These are phyloP conservation scores for Phoenix roebelenii DNA, from an alignment of 176 grass and related monocot genomes.

Conservation along the genomic window DNA sequence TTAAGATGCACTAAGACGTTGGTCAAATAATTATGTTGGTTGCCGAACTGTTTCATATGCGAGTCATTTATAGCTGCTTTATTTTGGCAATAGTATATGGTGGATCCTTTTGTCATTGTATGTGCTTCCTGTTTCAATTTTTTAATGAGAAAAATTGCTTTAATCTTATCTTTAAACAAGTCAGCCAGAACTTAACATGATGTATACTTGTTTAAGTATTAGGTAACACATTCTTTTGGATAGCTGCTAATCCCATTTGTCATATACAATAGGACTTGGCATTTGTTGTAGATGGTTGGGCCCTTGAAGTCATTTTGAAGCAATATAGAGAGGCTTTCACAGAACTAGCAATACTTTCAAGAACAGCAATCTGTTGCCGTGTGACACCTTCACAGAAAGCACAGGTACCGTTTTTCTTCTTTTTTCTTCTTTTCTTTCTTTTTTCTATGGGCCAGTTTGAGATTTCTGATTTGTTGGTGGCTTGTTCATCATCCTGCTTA, in stretches of 20 bases:
- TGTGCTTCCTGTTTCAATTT: no score
- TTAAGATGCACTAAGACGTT: no score
- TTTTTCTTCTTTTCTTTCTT: not conserved
- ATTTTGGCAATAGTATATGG: no score
- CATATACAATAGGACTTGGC: constrained; percentile 52
- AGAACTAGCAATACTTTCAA: constrained; percentile 58
- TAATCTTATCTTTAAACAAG: no score
- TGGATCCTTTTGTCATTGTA: no score
- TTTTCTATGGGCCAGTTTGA: not conserved
- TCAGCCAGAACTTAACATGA: no score
- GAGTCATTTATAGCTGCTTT: no score
- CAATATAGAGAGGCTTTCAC: constrained; percentile 72
- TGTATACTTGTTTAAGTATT: no score
- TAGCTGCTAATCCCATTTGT: constrained; percentile 8
- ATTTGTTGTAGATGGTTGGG: constrained; percentile 87
- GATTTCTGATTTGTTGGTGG: not conserved
- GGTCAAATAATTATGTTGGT: no score
- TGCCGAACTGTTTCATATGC: no score
- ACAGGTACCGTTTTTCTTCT: constrained; percentile 41
- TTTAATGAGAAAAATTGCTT: no score
- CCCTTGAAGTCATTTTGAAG: constrained; percentile 82
- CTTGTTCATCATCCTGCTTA: not conserved
- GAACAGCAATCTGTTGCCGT: constrained; percentile 79
- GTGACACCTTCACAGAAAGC: constrained; percentile 92
- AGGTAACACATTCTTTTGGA: no score